Evolutionary conservation across 2,329 filamentous ascomycete species (phyloP).

Genomic region (Microdochium trichocladiopsis): DNA sequence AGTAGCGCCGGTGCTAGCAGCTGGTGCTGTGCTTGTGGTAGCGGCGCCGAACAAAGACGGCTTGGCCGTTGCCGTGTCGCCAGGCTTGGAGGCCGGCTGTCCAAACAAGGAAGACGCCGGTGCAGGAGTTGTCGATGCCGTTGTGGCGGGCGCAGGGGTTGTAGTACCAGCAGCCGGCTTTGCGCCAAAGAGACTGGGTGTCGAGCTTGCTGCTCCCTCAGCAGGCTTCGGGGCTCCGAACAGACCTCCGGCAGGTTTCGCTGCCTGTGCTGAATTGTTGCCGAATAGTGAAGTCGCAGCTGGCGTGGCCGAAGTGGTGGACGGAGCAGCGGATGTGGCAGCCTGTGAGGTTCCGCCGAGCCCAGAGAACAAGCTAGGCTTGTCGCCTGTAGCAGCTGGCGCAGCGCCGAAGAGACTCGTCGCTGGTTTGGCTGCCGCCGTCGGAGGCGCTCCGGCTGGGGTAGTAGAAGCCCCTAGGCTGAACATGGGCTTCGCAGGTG

Average conservation of each 20-base stretch:
- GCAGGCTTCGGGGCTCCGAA: conserved; percentile 17
- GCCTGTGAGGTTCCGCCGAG: conserved; percentile 24
- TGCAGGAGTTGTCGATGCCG: conserved; percentile 6
- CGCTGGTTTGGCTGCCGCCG: conserved; percentile 21
- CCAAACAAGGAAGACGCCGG: conserved; percentile 9
- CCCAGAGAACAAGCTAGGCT: conserved; percentile 12
- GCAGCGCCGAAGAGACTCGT: conserved; percentile 11
- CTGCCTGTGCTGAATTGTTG: conserved; percentile 6
- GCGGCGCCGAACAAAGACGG: conserved; percentile 14
- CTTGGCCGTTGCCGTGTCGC: conserved; percentile 12
- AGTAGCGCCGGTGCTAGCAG: neutral
- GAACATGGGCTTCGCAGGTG: conserved; percentile 41
- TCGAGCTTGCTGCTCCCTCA: conserved; percentile 10
- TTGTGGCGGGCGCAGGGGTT: conserved; percentile 6
- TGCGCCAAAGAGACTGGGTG: conserved; percentile 9
- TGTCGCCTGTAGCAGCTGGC: conserved; percentile 3
- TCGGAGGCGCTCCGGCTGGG: conserved; percentile 46
- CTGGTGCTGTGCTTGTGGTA: conserved; percentile 2
- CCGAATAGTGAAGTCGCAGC: conserved; percentile 12
- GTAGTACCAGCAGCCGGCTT: conserved; percentile 12
- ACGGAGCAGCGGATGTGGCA: conserved; percentile 9
- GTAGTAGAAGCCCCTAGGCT: conserved; percentile 41
- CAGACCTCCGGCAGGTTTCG: conserved; percentile 9
- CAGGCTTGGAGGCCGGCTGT: conserved; percentile 13
- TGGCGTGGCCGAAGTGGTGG: conserved; percentile 1